Evolutionary conservation across 306 rosid species (phyloP).

Genomic region (Malus asiatica): DNA sequence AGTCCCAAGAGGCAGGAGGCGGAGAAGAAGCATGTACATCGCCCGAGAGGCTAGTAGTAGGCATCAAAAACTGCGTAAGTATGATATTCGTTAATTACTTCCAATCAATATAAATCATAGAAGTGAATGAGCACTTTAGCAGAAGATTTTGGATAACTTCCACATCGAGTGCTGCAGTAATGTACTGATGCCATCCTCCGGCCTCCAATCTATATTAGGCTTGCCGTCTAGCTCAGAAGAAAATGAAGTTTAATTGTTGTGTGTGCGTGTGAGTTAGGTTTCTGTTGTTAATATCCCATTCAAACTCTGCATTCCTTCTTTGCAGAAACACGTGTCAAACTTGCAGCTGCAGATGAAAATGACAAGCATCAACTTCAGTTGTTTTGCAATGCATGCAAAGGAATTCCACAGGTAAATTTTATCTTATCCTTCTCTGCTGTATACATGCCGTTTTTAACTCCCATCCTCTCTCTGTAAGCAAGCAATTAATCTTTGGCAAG

Average conservation of each 20-base stretch:
- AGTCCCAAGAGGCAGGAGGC: constrained; percentile 19
- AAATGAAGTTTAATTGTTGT: constrained; percentile 1
- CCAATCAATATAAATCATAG: not conserved
- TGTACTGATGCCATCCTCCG: constrained; percentile 14
- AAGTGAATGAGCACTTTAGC: not conserved
- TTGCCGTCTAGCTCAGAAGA: constrained; percentile 6
- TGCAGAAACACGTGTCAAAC: constrained; percentile 72
- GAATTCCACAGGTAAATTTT: constrained; percentile 74
- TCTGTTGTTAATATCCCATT: constrained; percentile 3
- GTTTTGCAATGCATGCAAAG: constrained; percentile 87
- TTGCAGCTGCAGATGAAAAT: constrained; percentile 72
- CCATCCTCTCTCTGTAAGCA: not conserved
- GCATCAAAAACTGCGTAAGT: constrained; percentile 27
- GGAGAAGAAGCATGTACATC: not conserved
- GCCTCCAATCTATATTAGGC: constrained; percentile 8
- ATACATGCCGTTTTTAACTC: not conserved
- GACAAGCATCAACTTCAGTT: constrained; percentile 70
- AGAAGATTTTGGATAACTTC: not conserved
- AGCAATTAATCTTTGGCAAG: not conserved
- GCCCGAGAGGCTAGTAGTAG: constrained; percentile 8
- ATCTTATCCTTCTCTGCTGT: constrained; percentile 7
- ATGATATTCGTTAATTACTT: not conserved
- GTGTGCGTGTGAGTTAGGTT: not conserved
- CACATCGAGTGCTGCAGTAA: not conserved
- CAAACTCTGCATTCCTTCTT: constrained; percentile 14